These are phyloP conservation scores for Cetradonia linearis DNA, from an alignment of 495 filamentous ascomycete species.

Conservation along the genomic window DNA sequence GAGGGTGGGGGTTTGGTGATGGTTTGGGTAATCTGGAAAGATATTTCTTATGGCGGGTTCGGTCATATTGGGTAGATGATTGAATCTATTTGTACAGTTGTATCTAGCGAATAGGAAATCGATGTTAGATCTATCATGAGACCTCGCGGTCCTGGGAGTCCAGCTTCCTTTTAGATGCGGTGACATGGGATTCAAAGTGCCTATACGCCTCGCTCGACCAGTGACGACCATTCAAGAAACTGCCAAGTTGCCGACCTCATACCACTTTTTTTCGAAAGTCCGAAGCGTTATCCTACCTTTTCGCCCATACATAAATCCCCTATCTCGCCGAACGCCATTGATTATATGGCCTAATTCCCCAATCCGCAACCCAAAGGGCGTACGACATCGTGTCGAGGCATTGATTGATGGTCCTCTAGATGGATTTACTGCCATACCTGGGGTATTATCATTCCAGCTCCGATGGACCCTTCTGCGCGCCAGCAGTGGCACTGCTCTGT, in stretches of 20 bases:
- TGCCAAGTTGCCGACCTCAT: too few species aligned
- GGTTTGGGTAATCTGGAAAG: too few species aligned
- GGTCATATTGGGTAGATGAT: background rate
- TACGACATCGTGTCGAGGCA: background rate
- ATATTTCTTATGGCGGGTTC: too few species aligned
- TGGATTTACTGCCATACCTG: background rate
- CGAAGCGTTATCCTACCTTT: too few species aligned
- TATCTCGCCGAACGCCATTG: background rate
- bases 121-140: background rate
- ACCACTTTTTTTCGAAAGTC: too few species aligned
- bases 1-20: slow-evolving; percentile 31
- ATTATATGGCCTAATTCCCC: background rate
- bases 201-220: background rate
- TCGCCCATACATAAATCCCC: too few species aligned
- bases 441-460: background rate
- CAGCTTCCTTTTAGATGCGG: background rate
- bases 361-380: too few species aligned
- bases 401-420: background rate
- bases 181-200: background rate
- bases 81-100: background rate
- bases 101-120: background rate
- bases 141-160: background rate
- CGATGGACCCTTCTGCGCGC: background rate
- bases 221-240: background rate
- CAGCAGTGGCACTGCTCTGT: background rate